Evolutionary conservation across 2,329 filamentous ascomycete genomes (phyloP).

Genomic region (Hypoxylon sp.): DNA sequence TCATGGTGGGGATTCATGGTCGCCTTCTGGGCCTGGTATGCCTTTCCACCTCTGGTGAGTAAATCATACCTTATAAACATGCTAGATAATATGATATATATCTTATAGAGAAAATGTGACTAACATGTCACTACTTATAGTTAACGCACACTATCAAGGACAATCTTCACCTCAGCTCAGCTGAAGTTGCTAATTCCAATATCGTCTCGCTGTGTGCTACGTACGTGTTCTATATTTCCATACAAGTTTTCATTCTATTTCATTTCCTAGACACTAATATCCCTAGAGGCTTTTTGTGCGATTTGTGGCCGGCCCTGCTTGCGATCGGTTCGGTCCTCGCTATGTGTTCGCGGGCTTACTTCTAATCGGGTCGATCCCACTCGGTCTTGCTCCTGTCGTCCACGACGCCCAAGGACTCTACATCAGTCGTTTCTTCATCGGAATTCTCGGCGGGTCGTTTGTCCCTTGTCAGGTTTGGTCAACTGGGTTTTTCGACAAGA

Average conservation of each 20-base stretch:
- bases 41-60: slow-evolving; percentile 86
- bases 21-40: slow-evolving; percentile 92
- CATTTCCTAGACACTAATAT: slow-evolving; percentile 1
- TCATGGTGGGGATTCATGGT: slow-evolving; percentile 69
- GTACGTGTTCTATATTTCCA: slow-evolving; percentile 57
- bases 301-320: slow-evolving; percentile 83
- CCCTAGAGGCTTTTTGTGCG: slow-evolving; percentile 76
- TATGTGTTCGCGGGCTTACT: slow-evolving; percentile 83
- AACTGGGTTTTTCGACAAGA: slow-evolving; percentile 94
- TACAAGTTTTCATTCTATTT: slow-evolving; percentile 11
- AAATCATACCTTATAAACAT: not conserved
- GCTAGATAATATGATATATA: not conserved
- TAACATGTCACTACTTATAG: slow-evolving; percentile 55
- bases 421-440: slow-evolving; percentile 82
- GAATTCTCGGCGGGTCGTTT: slow-evolving; percentile 82
- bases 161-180: slow-evolving; percentile 79
- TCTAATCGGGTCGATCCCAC: slow-evolving; percentile 83
- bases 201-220: slow-evolving; percentile 84
- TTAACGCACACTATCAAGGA: slow-evolving; percentile 83
- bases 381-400: slow-evolving; percentile 84
- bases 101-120: slow-evolving; percentile 17
- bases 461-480: slow-evolving; percentile 94
- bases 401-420: slow-evolving; percentile 78
- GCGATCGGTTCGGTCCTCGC: slow-evolving; percentile 86
- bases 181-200: slow-evolving; percentile 89